A percentile compares a stretch with the other conserved stretches of the same genome.
Conservation (phyloP, 1,284 basidiomycete species). For the Marasmius fiardii region DNA sequence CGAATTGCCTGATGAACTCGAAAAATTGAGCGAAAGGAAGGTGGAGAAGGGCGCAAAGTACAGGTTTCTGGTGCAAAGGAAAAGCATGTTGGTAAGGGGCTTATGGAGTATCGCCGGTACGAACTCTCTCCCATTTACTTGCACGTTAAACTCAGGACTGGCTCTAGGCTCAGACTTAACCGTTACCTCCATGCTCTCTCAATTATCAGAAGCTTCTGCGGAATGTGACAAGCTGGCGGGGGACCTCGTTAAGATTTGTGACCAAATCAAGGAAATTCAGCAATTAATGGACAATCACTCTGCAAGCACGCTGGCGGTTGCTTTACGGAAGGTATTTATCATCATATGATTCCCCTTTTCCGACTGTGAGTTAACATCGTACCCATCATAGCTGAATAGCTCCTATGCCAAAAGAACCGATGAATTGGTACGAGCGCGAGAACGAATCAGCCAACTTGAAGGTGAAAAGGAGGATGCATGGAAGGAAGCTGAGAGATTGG, state of each 20-base stretch:
- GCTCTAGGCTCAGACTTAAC: constrained; percentile 25
- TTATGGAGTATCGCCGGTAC: constrained; percentile 37
- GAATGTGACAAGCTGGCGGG: constrained; percentile 57
- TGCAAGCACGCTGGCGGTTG: constrained; percentile 70
- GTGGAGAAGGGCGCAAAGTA: constrained; percentile 58
- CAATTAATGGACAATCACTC: constrained; percentile 61
- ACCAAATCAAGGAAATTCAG: constrained; percentile 63
- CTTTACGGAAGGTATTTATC: constrained; percentile 57
- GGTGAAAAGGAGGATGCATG: constrained; percentile 79
- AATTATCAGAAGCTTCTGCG: constrained; percentile 56
- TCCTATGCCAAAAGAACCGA: constrained; percentile 62
- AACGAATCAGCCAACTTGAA: constrained; percentile 50
- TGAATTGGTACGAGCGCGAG: constrained; percentile 51
- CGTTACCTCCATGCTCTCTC: constrained; percentile 37
- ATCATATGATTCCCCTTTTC: constrained; percentile 3
- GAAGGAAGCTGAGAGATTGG: constrained; percentile 70
- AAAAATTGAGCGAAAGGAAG: constrained; percentile 50
- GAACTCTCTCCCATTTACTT: constrained; percentile 5
- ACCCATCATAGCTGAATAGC: constrained; percentile 48
- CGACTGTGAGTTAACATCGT: constrained; percentile 6
- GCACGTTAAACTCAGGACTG: constrained; percentile 10
- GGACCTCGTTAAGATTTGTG: constrained; percentile 51
- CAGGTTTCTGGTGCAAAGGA: constrained; percentile 65
- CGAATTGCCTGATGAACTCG: constrained; percentile 53
- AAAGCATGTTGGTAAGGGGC: constrained; percentile 69